Base-by-base conservation (phyloP, 2,329 filamentous ascomycete species). In the Monilinia laxa region DNA sequence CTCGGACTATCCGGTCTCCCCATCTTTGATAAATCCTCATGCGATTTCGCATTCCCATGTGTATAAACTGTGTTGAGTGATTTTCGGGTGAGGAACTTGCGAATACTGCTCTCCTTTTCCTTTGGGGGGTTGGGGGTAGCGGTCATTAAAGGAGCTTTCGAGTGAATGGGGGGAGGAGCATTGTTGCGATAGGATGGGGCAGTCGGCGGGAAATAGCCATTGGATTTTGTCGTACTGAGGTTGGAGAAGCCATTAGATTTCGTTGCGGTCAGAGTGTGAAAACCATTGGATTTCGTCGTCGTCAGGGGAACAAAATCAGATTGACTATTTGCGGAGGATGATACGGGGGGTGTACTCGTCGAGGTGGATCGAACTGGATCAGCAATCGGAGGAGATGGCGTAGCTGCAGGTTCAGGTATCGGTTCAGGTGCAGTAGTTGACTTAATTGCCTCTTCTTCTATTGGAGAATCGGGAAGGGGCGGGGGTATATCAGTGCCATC, bases 401-500 rank as follows among this genome's bases (percentile, higher is more conserved):
- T 28, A 16, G 52, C 20, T 31, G 45, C 28, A 11, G 58, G 58
- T 25, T 23, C 40, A 18, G 69, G 62, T 25, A 35, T 23, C 4
- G 58, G 58, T 25, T 23, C 40, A 47, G 70, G 66, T n/a, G 71
- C 42, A 35, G 42, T 68, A 38, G 58, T 38, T 55, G 73, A 67
- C 40, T 69, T 68, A 11, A 35, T 47, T 25, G 28, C 14, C 58
- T 60, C 58, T 67, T 76, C 72, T 72, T 75, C 72, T 35, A 75
- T 67, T 51, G 75, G 75, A 28, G 75, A 77, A 38, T 72, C 74
- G 45, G 73, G 74, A 56, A 73, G 75, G 7, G 76, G 76, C 49
- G 76, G 75, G 52, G 76, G 76, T 51, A 77, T 77, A 65, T 76
- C 68, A 49, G 76, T 77, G 55, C 76, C 76, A 12, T 76, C 76